These are phyloP conservation scores for Nyctanthes arbortristis DNA, from an alignment of 257 asterid species.

Conservation along the genomic window DNA sequence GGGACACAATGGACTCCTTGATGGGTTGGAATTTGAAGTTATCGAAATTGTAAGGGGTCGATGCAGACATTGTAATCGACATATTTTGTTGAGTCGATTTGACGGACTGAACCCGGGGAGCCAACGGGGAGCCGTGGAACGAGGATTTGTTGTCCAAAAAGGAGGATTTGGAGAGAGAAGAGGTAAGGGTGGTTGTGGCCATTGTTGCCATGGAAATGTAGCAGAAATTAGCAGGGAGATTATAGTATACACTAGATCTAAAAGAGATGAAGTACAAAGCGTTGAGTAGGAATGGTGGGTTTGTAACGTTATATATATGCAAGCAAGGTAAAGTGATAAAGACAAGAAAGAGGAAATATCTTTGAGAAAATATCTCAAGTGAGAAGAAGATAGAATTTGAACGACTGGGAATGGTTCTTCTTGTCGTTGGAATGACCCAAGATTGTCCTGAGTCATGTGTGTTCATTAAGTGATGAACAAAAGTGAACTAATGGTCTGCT, in stretches of 20 bases:
- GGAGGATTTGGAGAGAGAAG: constrained; percentile 49
- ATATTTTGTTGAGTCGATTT: constrained; percentile 36
- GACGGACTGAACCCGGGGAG: constrained; percentile 39
- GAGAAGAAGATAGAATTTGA: constrained; percentile 49
- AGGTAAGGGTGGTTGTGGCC: constrained; percentile 70
- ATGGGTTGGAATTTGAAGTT: constrained; percentile 65
- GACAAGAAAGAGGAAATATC: constrained; percentile 37
- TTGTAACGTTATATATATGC: constrained; percentile 20
- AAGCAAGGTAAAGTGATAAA: constrained; percentile 10
- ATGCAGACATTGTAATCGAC: constrained; percentile 50
- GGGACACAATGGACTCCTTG: constrained; percentile 71
- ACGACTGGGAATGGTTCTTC: constrained; percentile 35
- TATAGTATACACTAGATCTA: neutral
- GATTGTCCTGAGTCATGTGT: neutral
- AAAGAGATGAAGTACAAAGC: neutral
- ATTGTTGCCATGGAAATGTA: constrained; percentile 58
- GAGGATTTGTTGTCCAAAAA: constrained; percentile 60
- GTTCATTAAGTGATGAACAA: no score
- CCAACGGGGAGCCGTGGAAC: constrained; percentile 52
- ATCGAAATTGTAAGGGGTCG: constrained; percentile 52
- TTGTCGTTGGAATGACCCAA: neutral
- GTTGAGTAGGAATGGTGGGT: constrained; percentile 4
- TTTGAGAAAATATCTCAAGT: constrained; percentile 31
- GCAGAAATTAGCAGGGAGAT: neutral
- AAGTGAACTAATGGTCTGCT: no score